phyloP scores from a whole-genome alignment of 108 stramenopile species.

The Parietichytrium sp. region DNA sequence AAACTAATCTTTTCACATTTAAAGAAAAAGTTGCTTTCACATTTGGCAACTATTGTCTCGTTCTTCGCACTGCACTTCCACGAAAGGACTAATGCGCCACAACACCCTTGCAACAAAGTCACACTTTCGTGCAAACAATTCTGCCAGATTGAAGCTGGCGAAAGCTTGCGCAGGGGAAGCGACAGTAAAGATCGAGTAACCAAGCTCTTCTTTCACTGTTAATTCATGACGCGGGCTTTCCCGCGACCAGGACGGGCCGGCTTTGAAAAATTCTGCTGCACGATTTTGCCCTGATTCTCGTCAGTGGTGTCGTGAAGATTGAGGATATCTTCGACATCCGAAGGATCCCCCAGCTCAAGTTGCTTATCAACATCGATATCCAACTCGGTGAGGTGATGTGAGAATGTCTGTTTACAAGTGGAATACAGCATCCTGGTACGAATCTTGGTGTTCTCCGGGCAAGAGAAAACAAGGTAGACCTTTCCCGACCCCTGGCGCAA shows the following conservation, averaged over 20 bases:
- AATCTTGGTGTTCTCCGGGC: conserved; percentile 5
- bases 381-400: neutral
- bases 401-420: neutral
- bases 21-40: too few relatives aligned
- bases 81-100: too few relatives aligned
- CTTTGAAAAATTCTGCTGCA: neutral
- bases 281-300: neutral
- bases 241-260: conserved; percentile 24
- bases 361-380: conserved; percentile 1
- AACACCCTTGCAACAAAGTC: too few relatives aligned
- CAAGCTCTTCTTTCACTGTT: too few relatives aligned
- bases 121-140: too few relatives aligned
- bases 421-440: neutral
- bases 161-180: too few relatives aligned
- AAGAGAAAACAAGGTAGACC: conserved; percentile 8
- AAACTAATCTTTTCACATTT: too few relatives aligned
- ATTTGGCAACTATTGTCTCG: too few relatives aligned
- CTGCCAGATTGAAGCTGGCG: too few relatives aligned
- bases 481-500: neutral
- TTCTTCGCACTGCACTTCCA: too few relatives aligned
- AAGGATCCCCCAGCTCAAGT: conserved; percentile 17
- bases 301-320: conserved; percentile 18
- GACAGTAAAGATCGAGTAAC: too few relatives aligned
- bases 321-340: conserved; percentile 1
- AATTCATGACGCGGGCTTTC: conserved; percentile 36